Base-by-base conservation (phyloP, 345 rosid species). In the Salix koriyanagi region DNA sequence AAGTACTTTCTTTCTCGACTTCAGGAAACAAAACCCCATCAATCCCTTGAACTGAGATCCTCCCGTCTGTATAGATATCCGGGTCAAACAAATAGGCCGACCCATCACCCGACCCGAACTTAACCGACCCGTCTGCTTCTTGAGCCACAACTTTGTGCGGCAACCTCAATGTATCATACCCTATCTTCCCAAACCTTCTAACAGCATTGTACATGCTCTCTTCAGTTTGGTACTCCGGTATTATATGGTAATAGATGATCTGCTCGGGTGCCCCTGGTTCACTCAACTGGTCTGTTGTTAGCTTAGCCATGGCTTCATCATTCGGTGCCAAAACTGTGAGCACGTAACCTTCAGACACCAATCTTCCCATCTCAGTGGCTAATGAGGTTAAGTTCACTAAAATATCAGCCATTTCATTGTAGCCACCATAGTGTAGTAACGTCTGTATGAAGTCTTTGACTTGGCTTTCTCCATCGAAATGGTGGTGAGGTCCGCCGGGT, bases 181-280 rank as follows among this genome's bases (percentile, higher is more conserved):
- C 82, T 19, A 96, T 91, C 68, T 92, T 96, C 69, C 98, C 98
- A 52, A 94, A 96, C 82, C 99, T 83, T 60, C 97, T 79, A 9
- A 91, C 99, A 2, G 98, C 89, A 80, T 96, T 96, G 79, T 96
- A 96, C 98, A 96, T 96, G 60, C 99, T 96, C 88, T 96, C 99
- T 36, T 96, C 99, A 0, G 99, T 96, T 68, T 96, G 99, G 75
- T 96, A 96, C 90, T 96, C 99, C 2, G 98, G 99, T 13, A 96
- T 88, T 15, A 96, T 87, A 44, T 96, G 99, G 79, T 92, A 96
- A 61, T 93, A 93, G 2, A 92, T 79, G 7, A 96, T 96, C 86
- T 94, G 96, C 72, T 96, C 99, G 30, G 99, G 99, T 37, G 99
- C 95, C n/a, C 98, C 97, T 0, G 99, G 98, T 65, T 96, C 99